Base-by-base conservation (phyloP, 1,139 yeast genomes). In the Scheffersomyces segobiensis region DNA sequence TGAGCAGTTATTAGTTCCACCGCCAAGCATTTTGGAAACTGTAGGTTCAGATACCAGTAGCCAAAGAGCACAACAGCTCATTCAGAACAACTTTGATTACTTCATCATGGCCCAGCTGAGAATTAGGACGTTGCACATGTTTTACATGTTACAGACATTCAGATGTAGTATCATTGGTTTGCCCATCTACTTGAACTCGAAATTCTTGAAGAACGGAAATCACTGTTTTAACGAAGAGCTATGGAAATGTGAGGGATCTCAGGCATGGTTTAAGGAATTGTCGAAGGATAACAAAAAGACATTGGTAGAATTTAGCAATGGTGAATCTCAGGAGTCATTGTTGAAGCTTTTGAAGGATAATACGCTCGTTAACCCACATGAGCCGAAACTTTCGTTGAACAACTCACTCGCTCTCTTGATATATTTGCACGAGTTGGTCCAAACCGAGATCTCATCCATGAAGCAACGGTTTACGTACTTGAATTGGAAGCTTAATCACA, bases 71-170 rank as follows among this genome's bases (percentile, higher is more conserved):
- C 60, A 58, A 7, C 51, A 57, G 47, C 53, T 65, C n/a, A 58
- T 68, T 20, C 81, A 82, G 58, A 81, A 82, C 52, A 86, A 87
- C 66, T 90, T 87, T 78, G 87, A 88, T 57, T 91, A 91, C 71
- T 93, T 93, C 67, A 80, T 92, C 49, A 77, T 84, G 68, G 90
- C 93, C 0, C 98, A 93, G 74, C 87, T 95, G 50, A 82, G 97
- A 65, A 91, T 93, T 57, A 82, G 98, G 67, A 91, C 97, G 0
- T 84, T 93, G 67, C 96, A 91, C 66, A 88, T 89, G 3, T 86
- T 93, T 55, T 87, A 91, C 65, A 80, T 89, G 67, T 79, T 93
- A 20, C 88, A 92, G 57, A 87, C 89, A 47, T 75, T 91, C 62
- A 82, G 91, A 68, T 85, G 93, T 0, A 82, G 91, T 2, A 79